A percentile compares a stretch with the other conserved stretches of the same genome.
These are phyloP conservation scores for Abrus pulchellus DNA, from an alignment of 306 rosid genomes.

Conservation along the genomic window DNA sequence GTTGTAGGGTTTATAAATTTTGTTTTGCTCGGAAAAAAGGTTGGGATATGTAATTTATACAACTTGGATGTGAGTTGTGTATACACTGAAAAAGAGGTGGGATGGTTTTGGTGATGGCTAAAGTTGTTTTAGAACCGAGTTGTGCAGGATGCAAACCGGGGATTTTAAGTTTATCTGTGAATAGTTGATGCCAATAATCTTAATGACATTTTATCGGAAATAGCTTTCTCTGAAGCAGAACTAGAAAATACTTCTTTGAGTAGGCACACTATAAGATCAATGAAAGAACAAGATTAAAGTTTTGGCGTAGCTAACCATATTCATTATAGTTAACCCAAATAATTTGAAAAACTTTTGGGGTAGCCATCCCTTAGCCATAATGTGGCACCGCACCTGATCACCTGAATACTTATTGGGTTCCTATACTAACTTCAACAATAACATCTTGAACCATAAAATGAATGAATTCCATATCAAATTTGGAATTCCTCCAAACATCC, in stretches of 20 bases:
- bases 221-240: background rate
- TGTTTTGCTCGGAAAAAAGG: background rate
- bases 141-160: background rate
- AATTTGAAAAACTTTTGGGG: too few relatives aligned
- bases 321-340: background rate
- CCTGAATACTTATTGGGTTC: too few relatives aligned
- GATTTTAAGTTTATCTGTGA: background rate
- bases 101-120: background rate
- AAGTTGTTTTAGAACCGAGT: conserved; percentile 1
- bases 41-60: background rate
- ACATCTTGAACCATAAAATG: background rate
- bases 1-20: conserved; percentile 23
- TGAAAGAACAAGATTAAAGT: background rate
- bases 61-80: background rate
- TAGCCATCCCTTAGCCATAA: too few relatives aligned
- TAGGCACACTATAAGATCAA: too few relatives aligned
- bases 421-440: too few relatives aligned
- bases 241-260: background rate
- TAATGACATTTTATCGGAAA: background rate
- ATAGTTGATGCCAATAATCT: background rate
- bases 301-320: background rate
- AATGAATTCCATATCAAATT: background rate
- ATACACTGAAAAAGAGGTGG: conserved; percentile 3
- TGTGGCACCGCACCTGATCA: too few relatives aligned
- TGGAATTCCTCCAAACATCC: background rate